A percentile compares a stretch with the other conserved stretches of the same genome.
phyloP scores from a whole-genome alignment of 768 basidiomycete species.

The Cantharellus cinnabarinus region DNA sequence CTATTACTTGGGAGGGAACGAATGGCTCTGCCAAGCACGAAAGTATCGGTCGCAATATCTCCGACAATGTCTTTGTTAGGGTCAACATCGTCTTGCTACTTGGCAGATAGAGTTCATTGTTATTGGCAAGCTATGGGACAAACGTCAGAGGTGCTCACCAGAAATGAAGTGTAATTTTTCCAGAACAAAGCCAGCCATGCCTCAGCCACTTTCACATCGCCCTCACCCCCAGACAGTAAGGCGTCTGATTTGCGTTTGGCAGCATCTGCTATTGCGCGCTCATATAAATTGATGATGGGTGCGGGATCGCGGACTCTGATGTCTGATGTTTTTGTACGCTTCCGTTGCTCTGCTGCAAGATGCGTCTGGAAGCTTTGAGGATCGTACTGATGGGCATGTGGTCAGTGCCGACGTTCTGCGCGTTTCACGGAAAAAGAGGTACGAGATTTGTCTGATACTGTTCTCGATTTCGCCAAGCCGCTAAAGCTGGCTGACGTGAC shows the following conservation, averaged over 20 bases:
- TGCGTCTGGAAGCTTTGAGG: slow-evolving; percentile 44
- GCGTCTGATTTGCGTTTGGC: slow-evolving; percentile 25
- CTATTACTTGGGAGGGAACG: slow-evolving; percentile 60
- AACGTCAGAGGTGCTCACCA: slow-evolving; percentile 26
- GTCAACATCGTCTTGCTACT: slow-evolving; percentile 20
- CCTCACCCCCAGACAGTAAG: slow-evolving; percentile 29
- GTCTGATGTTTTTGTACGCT: slow-evolving; percentile 14
- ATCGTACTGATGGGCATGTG: not conserved
- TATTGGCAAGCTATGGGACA: not conserved
- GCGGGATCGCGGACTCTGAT: slow-evolving; percentile 24
- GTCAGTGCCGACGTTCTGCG: not conserved
- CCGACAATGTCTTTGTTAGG: slow-evolving; percentile 11
- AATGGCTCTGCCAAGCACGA: slow-evolving; percentile 32
- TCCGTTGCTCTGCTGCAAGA: slow-evolving; percentile 33
- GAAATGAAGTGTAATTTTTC: slow-evolving; percentile 47
- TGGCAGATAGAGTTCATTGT: not conserved
- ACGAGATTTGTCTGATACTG: slow-evolving; percentile 40
- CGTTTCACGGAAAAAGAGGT: slow-evolving; percentile 9
- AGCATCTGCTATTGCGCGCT: slow-evolving; percentile 57
- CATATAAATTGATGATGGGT: slow-evolving; percentile 33
- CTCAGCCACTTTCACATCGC: slow-evolving; percentile 25
- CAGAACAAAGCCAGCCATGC: slow-evolving; percentile 40
- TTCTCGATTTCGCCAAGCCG: slow-evolving; percentile 45
- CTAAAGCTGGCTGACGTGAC: slow-evolving; percentile 36
- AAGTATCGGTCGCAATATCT: slow-evolving; percentile 16